phyloP scores from a whole-genome alignment of 192 early-diverging fungal genomes.

The Kappamyces sp. region DNA sequence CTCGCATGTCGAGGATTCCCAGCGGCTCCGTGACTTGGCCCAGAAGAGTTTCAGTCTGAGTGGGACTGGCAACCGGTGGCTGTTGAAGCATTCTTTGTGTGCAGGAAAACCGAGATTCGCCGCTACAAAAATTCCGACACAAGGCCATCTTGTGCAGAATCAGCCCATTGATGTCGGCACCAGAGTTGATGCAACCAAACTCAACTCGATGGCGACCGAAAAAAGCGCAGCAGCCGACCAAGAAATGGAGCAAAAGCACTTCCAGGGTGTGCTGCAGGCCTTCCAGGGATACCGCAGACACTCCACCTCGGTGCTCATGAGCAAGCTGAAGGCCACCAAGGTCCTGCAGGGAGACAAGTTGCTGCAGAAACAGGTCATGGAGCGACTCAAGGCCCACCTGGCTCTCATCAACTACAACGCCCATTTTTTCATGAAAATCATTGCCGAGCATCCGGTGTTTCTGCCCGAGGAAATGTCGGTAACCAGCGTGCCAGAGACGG shows the following conservation, averaged over 20 bases:
- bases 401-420: slow-evolving; percentile 4
- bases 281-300: slow-evolving; percentile 5
- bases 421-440: background rate
- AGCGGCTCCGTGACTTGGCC: background rate
- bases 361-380: background rate
- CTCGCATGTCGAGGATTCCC: background rate
- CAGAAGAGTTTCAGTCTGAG: background rate
- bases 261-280: slow-evolving; percentile 1
- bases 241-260: slow-evolving; percentile 9
- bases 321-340: background rate
- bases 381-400: background rate
- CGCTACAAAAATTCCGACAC: slow-evolving; percentile 4
- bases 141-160: slow-evolving; percentile 3
- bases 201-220: background rate
- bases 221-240: background rate
- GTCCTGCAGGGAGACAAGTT: background rate
- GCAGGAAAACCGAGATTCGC: slow-evolving; percentile 9
- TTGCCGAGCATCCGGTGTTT: slow-evolving; percentile 14
- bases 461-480: background rate
- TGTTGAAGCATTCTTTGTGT: background rate
- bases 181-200: background rate
- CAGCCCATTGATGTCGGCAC: slow-evolving; percentile 10
- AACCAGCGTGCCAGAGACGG: background rate
- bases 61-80: background rate
- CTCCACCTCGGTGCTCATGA: background rate